phyloP scores from a whole-genome alignment of 306 rosid species.

The Trifolium pratense region DNA sequence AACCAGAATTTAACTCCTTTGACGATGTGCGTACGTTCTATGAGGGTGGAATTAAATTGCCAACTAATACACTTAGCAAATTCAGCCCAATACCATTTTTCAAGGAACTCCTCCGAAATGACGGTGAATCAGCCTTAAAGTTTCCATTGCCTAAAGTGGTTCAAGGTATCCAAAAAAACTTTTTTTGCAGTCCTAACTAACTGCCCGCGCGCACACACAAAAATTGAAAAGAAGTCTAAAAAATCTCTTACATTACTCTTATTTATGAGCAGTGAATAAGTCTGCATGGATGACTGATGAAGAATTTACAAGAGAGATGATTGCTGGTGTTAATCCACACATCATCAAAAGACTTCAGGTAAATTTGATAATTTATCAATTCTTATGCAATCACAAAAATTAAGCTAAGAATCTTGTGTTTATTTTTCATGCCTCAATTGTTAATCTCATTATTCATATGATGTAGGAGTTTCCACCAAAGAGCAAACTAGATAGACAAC shows the following conservation, averaged over 20 bases:
- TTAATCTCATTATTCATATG: slow-evolving; percentile 3
- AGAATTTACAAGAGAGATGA: slow-evolving; percentile 76
- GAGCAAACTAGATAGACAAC: slow-evolving; percentile 58
- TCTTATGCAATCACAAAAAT: neutral
- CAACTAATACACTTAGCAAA: slow-evolving; percentile 37
- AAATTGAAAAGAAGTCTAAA: neutral
- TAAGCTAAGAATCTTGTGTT: neutral
- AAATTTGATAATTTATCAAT: neutral
- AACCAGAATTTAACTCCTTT: slow-evolving; percentile 51
- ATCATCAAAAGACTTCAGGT: slow-evolving; percentile 45
- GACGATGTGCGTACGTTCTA: slow-evolving; percentile 56
- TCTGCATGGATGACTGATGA: slow-evolving; percentile 82
- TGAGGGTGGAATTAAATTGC: slow-evolving; percentile 57
- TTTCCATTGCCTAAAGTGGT: slow-evolving; percentile 68
- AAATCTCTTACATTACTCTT: neutral
- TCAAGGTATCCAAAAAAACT: slow-evolving; percentile 51
- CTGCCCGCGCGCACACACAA: too few relatives aligned
- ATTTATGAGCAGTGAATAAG: slow-evolving; percentile 52
- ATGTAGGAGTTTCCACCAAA: slow-evolving; percentile 69
- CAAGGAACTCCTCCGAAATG: slow-evolving; percentile 52
- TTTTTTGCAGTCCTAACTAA: neutral
- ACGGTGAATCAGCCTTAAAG: slow-evolving; percentile 48
- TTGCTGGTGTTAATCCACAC: slow-evolving; percentile 75
- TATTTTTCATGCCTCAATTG: neutral
- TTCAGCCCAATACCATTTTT: slow-evolving; percentile 53